These are phyloP conservation scores for Scheffersomyces titani DNA, from an alignment of 1,139 yeast species.

Conservation along the genomic window DNA sequence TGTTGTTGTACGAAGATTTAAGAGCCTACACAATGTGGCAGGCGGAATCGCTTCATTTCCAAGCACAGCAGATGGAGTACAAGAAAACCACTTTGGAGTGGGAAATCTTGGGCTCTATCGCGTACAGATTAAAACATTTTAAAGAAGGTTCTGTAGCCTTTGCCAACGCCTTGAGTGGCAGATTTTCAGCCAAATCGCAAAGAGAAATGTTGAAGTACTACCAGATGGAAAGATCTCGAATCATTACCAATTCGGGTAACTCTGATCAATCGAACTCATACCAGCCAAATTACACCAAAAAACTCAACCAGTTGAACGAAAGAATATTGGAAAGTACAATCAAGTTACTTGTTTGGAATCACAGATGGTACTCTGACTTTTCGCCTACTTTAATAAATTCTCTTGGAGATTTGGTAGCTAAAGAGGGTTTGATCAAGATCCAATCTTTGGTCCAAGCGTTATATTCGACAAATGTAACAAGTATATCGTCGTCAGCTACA, in stretches of 20 bases:
- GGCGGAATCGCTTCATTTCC: conserved; percentile 68
- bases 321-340: conserved; percentile 71
- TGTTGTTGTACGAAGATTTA: conserved; percentile 85
- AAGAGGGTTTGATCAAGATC: conserved; percentile 77
- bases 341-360: conserved; percentile 88
- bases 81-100: conserved; percentile 87
- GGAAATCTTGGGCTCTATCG: conserved; percentile 87
- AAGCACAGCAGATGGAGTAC: conserved; percentile 71
- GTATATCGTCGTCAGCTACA: conserved; percentile 14
- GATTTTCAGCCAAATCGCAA: conserved; percentile 80
- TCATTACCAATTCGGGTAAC: conserved; percentile 27
- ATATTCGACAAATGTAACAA: conserved; percentile 37
- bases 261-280: conserved; percentile 14
- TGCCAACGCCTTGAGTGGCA: conserved; percentile 72
- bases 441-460: conserved; percentile 75
- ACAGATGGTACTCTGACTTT: conserved; percentile 94
- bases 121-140: conserved; percentile 74
- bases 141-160: conserved; percentile 84
- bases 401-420: conserved; percentile 62
- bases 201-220: conserved; percentile 73
- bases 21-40: conserved; percentile 90
- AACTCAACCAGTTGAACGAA: conserved; percentile 54
- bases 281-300: conserved; percentile 38
- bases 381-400: conserved; percentile 64
- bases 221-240: conserved; percentile 45